phyloP scores from a whole-genome alignment of 345 rosid species.

The Boechera retrofracta region DNA sequence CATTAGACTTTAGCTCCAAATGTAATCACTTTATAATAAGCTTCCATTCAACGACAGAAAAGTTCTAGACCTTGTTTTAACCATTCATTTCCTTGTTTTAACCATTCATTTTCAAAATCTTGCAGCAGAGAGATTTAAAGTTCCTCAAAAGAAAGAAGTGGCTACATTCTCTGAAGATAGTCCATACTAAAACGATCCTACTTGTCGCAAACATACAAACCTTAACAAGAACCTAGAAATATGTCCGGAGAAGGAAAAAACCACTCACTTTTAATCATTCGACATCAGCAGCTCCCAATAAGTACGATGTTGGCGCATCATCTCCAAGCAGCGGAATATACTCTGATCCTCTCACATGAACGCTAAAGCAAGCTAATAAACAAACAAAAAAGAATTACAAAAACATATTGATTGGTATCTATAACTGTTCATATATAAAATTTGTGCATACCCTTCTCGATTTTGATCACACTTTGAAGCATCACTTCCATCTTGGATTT shows the following conservation, averaged over 20 bases:
- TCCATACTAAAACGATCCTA: constrained; percentile 11
- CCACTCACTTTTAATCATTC: constrained; percentile 52
- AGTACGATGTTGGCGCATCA: constrained; percentile 55
- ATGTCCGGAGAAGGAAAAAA: not conserved
- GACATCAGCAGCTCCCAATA: constrained; percentile 57
- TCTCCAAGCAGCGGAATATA: constrained; percentile 68
- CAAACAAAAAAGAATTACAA: constrained; percentile 19
- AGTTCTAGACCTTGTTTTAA: not conserved
- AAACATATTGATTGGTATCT: not conserved
- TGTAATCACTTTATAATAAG: not conserved
- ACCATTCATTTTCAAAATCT: constrained; percentile 8
- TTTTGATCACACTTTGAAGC: constrained; percentile 93
- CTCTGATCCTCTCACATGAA: constrained; percentile 89
- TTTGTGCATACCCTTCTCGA: constrained; percentile 74
- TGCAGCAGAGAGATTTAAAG: constrained; percentile 6
- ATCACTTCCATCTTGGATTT: constrained; percentile 85
- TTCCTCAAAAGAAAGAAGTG: not conserved
- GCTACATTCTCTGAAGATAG: not conserved
- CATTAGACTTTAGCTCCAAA: constrained; percentile 19
- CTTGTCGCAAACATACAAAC: constrained; percentile 26
- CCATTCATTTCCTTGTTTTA: not conserved
- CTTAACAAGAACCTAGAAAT: constrained; percentile 28
- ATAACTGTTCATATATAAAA: constrained; percentile 7
- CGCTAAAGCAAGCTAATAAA: constrained; percentile 81
- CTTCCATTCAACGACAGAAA: not conserved